Evolutionary conservation across 2,329 filamentous ascomycete species (phyloP).

Genomic region (Claviceps lovelessii): DNA sequence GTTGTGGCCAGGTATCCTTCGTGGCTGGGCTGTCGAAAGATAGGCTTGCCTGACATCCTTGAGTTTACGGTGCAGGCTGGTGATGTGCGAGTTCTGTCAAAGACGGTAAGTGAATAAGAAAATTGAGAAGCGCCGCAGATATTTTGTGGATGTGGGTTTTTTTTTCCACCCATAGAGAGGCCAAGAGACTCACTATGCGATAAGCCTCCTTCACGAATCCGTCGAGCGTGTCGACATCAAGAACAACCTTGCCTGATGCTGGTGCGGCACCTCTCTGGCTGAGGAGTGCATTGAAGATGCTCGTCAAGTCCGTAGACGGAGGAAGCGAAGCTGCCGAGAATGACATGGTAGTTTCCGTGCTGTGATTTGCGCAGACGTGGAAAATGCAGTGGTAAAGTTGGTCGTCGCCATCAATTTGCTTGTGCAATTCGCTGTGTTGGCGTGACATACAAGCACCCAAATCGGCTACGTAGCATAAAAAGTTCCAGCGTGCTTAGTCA

Average conservation of each 20-base stretch:
- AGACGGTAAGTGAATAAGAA: no score
- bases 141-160: no score
- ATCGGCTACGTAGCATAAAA: background rate
- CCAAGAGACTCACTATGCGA: slow-evolving; percentile 52
- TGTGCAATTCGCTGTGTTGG: background rate
- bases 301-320: slow-evolving; percentile 46
- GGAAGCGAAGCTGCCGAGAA: slow-evolving; percentile 4
- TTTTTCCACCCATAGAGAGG: no score
- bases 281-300: slow-evolving; percentile 54
- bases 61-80: slow-evolving; percentile 65
- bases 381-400: background rate
- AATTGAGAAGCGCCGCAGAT: background rate
- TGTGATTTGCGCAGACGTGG: background rate
- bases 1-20: slow-evolving; percentile 36
- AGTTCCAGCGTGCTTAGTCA: background rate
- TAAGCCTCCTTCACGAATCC: slow-evolving; percentile 90
- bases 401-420: background rate
- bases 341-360: background rate
- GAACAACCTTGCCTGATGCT: slow-evolving; percentile 27
- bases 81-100: slow-evolving; percentile 66
- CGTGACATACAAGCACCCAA: background rate
- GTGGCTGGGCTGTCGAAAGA: slow-evolving; percentile 63
- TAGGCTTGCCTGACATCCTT: slow-evolving; percentile 77
- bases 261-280: slow-evolving; percentile 37
- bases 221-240: slow-evolving; percentile 43